Evolutionary conservation across 441 rosid species (phyloP).

Genomic region (Hura crepitans): DNA sequence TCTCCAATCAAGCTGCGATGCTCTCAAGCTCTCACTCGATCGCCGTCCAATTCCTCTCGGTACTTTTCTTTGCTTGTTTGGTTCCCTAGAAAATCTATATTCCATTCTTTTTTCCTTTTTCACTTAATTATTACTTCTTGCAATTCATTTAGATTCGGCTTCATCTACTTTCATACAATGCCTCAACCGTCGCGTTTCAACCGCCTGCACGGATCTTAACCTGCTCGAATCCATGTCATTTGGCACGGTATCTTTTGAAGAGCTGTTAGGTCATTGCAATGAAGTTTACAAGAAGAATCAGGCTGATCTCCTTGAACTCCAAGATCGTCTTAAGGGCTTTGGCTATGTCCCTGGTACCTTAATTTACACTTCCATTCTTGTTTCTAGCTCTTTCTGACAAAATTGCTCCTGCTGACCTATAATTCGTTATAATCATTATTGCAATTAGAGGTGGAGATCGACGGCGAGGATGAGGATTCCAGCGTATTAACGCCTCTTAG

Average conservation of each 20-base stretch:
- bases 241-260: conserved; percentile 32
- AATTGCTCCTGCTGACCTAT: background rate
- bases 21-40: conserved; percentile 57
- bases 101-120: background rate
- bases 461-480: conserved; percentile 32
- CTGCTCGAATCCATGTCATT: conserved; percentile 29
- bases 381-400: background rate
- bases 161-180: conserved; percentile 68
- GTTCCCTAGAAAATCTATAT: background rate
- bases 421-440: background rate
- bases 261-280: conserved; percentile 67
- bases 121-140: background rate
- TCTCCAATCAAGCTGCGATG: conserved; percentile 56
- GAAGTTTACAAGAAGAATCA: conserved; percentile 27
- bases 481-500: conserved; percentile 14
- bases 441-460: conserved; percentile 34
- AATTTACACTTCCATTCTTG: background rate
- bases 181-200: conserved; percentile 58
- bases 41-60: conserved; percentile 87
- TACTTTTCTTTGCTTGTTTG: conserved; percentile 11
- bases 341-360: conserved; percentile 21
- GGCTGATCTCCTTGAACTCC: conserved; percentile 10
- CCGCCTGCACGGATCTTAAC: conserved; percentile 24
- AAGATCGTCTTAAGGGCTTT: conserved; percentile 16
- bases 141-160: conserved; percentile 51